A percentile compares a stretch with the other conserved stretches of the same genome.
Conservation (phyloP, 371 early-diverging fungal species). For the Smittium culicis region DNA sequence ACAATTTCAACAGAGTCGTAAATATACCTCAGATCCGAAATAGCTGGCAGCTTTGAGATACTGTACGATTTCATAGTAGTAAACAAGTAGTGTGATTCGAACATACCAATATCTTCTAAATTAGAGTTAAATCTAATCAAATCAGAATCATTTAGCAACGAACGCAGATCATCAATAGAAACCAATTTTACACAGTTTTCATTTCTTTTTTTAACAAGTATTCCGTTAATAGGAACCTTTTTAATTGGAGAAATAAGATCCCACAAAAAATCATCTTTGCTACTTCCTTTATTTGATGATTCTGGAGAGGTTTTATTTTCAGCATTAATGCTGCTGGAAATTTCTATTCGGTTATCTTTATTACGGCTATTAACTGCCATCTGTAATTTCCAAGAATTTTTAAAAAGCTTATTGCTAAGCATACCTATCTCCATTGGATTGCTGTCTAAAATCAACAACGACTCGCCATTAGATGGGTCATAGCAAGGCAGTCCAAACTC, state of each 20-base stretch:
- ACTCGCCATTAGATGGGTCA: conserved; percentile 77
- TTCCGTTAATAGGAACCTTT: conserved; percentile 24
- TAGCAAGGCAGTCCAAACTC: conserved; percentile 76
- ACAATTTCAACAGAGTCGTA: neutral
- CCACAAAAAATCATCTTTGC: neutral
- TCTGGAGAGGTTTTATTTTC: neutral
- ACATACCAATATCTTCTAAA: neutral
- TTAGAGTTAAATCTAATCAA: conserved; percentile 2
- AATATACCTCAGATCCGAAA: neutral
- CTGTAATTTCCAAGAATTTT: conserved; percentile 21
- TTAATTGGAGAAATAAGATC: conserved; percentile 14
- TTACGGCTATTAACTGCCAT: conserved; percentile 14
- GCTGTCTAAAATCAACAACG: conserved; percentile 46
- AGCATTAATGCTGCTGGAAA: neutral
- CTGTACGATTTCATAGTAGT: neutral
- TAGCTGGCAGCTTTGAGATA: neutral
- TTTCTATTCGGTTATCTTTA: too few relatives aligned
- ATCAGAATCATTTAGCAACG: conserved; percentile 19
- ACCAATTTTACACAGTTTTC: conserved; percentile 18
- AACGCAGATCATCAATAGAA: conserved; percentile 18
- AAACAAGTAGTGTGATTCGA: neutral
- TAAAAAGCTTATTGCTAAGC: conserved; percentile 26
- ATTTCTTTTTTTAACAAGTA: conserved; percentile 20
- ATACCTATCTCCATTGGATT: conserved; percentile 25
- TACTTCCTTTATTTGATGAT: neutral